Percentiles rank a stretch among this genome's conserved stretches.
Conservation (phyloP, 1,139 yeast species). For the Geotrichum reessii region DNA sequence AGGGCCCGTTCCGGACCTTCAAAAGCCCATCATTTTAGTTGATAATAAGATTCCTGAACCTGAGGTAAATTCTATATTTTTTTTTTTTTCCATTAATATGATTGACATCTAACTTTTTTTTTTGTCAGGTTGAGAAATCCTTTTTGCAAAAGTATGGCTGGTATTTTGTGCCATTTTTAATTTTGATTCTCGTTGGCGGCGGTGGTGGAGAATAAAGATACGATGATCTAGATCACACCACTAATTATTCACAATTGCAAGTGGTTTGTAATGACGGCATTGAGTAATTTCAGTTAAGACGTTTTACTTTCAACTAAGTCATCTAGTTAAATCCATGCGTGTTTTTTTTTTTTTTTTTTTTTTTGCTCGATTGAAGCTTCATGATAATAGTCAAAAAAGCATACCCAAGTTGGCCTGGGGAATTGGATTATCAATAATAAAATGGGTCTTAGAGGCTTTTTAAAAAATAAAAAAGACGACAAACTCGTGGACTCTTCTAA, state of each 20-base stretch:
- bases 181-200: constrained; percentile 32
- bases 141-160: constrained; percentile 40
- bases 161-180: constrained; percentile 32
- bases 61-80: constrained; percentile 18
- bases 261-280: background rate
- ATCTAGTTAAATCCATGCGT: background rate
- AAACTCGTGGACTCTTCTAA: background rate
- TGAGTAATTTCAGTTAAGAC: background rate
- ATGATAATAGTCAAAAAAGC: background rate
- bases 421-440: background rate
- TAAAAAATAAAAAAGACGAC: background rate
- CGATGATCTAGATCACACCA: background rate
- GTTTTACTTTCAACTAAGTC: background rate
- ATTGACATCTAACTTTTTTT: background rate
- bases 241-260: background rate
- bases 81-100: background rate
- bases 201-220: constrained; percentile 4
- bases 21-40: constrained; percentile 29
- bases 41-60: constrained; percentile 29
- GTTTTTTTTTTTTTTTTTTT: background rate
- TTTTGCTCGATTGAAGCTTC: background rate
- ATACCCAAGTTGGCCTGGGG: background rate
- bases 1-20: constrained; percentile 29
- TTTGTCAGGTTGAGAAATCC: background rate
- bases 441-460: background rate